Evolutionary conservation across 2,329 filamentous ascomycete species (phyloP), one percentile per base, ranked within the genome.

Genomic region (Colletotrichum eleusines): DNA sequence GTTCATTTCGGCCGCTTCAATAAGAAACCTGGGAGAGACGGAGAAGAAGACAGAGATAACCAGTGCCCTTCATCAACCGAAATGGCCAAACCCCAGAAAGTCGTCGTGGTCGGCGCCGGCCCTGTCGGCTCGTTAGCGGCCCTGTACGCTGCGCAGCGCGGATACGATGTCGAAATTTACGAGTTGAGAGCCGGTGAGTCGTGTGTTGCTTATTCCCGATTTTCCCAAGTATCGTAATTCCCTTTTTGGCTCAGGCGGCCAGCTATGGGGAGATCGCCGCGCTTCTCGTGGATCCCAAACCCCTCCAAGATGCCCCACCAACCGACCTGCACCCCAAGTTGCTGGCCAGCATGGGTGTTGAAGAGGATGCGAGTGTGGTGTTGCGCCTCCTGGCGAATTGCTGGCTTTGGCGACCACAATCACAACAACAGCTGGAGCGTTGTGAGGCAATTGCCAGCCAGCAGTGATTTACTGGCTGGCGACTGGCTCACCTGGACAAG

Each of bases 111-210:
- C 59, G 96, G 96, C 64, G 96, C 95, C 65, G 96, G 96, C 1
- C 96, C 96, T 0, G 96, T 99, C 9, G 96, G 96, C 48, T 94
- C 95, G 14, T 85, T 99, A 51, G 95, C 96, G 31, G 96, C 94
- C 53, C 84, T 99, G 7, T 99, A 98, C 84, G 95, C 96, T 64
- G 95, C 96, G 4, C 89, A 92, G 75, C 87, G 95, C 79, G 96
- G 95, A 53, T 90, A 97, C 80, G 85, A 95, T 77, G 96, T 99
- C 40, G 94, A 98, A 80, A 87, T 99, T 60, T 99, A 98, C 80
- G 96, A 99, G 82, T 84, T 99, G 75, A 89, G 96, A 78, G 90
- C 91, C 84, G 96, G 96, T 98, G 87, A 80, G 89, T 85, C n/a
- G 58, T 44, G 62, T 59, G 26, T 46, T 20, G 46, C 20, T 48